Conservation (phyloP, 345 rosid genomes). For the Schrenkiella parvula region DNA sequence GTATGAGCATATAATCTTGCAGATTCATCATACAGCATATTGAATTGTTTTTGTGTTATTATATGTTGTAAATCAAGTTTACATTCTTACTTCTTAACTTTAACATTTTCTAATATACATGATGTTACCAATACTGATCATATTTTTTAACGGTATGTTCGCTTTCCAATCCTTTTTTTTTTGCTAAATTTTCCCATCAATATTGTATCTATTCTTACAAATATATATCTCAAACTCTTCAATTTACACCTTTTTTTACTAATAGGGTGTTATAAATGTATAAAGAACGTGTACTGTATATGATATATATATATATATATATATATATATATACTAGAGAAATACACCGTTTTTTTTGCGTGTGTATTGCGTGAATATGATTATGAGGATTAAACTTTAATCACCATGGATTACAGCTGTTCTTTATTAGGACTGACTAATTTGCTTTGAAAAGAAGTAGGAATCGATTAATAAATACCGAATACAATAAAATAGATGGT, state of each 20-base stretch:
- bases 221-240: not conserved
- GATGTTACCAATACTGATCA: not conserved
- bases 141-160: not conserved
- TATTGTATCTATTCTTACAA: not conserved
- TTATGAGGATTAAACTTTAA: slow-evolving; percentile 24
- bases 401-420: slow-evolving; percentile 31
- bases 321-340: not conserved
- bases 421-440: slow-evolving; percentile 3
- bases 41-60: not conserved
- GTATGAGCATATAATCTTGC: not conserved
- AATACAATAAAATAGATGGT: slow-evolving; percentile 9
- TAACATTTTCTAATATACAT: not conserved
- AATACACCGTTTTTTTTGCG: not conserved
- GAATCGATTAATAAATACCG: slow-evolving; percentile 3
- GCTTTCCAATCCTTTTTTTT: no score
- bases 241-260: not conserved
- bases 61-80: not conserved
- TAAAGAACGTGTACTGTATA: not conserved
- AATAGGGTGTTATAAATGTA: not conserved
- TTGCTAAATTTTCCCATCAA: no score
- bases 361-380: slow-evolving; percentile 8
- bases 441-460: slow-evolving; percentile 28
- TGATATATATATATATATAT: no score
- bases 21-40: not conserved
- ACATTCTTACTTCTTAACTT: not conserved